Evolutionary conservation across 805 yeast species (phyloP).

Genomic region (Cyberlindnera xylosilytica): DNA sequence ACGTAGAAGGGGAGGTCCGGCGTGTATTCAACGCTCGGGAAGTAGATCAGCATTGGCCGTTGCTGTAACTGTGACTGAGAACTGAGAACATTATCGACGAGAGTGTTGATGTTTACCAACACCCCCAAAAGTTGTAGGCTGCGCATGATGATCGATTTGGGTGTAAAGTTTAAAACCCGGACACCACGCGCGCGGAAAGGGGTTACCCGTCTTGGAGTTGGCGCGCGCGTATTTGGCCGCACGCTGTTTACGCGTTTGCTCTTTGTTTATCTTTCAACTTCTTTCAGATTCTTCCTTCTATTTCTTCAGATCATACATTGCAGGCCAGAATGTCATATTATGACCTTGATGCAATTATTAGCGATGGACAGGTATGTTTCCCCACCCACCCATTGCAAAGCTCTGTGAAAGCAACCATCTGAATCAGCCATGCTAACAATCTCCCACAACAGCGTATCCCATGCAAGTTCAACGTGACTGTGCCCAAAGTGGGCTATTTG

Average conservation of each 20-base stretch:
- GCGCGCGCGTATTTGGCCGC: no score
- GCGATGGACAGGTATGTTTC: slow-evolving; percentile 53
- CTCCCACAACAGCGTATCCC: slow-evolving; percentile 52
- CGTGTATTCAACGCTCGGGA: slow-evolving; percentile 4
- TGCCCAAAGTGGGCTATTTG: slow-evolving; percentile 85
- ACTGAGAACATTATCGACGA: no score
- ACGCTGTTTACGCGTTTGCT: not conserved
- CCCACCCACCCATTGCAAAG: not conserved
- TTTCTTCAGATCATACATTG: no score
- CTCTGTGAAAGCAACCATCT: no score
- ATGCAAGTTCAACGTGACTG: slow-evolving; percentile 68
- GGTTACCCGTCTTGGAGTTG: no score
- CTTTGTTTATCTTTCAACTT: not conserved
- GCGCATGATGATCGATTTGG: no score
- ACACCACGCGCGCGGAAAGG: no score
- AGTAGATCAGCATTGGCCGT: slow-evolving; percentile 12
- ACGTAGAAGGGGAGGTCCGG: slow-evolving; percentile 3
- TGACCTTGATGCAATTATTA: slow-evolving; percentile 72
- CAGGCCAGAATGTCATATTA: slow-evolving; percentile 41
- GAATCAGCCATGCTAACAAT: not conserved
- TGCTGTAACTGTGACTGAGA: no score
- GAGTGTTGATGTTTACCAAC: no score
- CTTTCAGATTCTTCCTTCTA: no score
- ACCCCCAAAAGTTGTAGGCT: no score
- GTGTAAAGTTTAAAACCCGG: no score